Evolutionary conservation across 169 alveolate genomes (phyloP).

Genomic region (Eimeria brunetti): DNA sequence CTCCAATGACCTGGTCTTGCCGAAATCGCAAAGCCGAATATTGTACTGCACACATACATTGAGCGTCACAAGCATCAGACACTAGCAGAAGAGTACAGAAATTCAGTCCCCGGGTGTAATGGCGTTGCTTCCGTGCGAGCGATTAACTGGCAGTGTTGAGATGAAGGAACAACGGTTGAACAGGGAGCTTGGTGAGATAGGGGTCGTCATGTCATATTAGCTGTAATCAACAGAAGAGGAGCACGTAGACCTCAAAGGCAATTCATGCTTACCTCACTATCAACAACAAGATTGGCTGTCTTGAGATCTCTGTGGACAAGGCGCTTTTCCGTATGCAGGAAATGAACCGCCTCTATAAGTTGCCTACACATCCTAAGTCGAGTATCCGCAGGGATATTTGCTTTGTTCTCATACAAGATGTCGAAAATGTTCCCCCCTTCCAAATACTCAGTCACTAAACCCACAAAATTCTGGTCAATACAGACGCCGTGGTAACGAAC

Average conservation of each 20-base stretch:
- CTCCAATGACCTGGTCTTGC: slow-evolving; percentile 87
- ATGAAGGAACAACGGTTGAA: background rate
- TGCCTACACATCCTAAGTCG: slow-evolving; percentile 86
- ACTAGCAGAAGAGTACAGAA: background rate
- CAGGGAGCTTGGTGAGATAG: background rate
- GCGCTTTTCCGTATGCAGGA: slow-evolving; percentile 84
- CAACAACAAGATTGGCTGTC: slow-evolving; percentile 88
- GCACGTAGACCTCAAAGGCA: background rate
- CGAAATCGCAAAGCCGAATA: slow-evolving; percentile 89
- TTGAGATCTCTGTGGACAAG: slow-evolving; percentile 89
- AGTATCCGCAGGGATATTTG: slow-evolving; percentile 82
- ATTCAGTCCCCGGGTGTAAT: background rate
- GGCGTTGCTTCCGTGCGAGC: background rate
- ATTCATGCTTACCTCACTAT: slow-evolving; percentile 78
- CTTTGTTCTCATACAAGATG: slow-evolving; percentile 83
- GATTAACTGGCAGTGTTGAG: background rate
- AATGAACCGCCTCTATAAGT: slow-evolving; percentile 85
- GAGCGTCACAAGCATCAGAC: background rate
- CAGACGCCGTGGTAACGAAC: slow-evolving; percentile 88
- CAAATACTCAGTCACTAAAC: slow-evolving; percentile 87
- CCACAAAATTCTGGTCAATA: slow-evolving; percentile 86
- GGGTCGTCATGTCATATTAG: background rate
- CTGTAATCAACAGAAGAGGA: background rate
- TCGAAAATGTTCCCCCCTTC: slow-evolving; percentile 88
- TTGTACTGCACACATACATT: slow-evolving; percentile 78